Evolutionary conservation across 257 asterid genomes (phyloP), one percentile per base, ranked within the genome.

Genomic region (Plantago elongata): DNA sequence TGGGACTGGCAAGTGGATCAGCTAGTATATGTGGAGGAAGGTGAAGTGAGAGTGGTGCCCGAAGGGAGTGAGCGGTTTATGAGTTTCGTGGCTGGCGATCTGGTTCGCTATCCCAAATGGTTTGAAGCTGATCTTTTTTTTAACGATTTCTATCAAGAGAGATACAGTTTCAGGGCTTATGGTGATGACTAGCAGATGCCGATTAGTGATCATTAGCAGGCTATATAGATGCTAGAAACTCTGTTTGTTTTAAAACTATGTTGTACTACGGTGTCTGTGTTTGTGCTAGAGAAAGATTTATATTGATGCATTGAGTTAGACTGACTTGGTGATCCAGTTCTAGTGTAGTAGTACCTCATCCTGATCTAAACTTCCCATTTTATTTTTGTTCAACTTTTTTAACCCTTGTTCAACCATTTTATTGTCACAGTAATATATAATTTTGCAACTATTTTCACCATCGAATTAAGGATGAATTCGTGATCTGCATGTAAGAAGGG

Each of bases 1-100:
- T 92, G 99, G 99, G 99, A 92, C 67, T 92, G 99, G 96, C 97
- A 89, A 60, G 97, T 89, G 1, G 96, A 92, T 67, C 99, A 92
- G 80, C 77, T 89, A 42, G 95, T 92, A 47, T 92, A 89, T 55
- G 71, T 92, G 13, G 99, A 92, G 84, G 99, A 89, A 78, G 99
- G 99, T 9, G 97, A 89, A 71, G 99, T 89, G 59, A 82, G 95
- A 54, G 96, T 92, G 7, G 95, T 92, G 70, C 99, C 98, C 5
- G 95, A 92, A 63, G 98, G 98, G 40, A 81, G 97, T 14, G 65
- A 83, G 75, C 77, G 83, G 7, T 84, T 57, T 65, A 92, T 89
- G 97, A 75, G 75, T 7, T 92, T 92, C 46, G 73, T 86, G 44
- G 95, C 96, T 1, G 99, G 99, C 11, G 97, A 92, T 69, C 90